Conservation (phyloP, 2,329 filamentous ascomycete genomes). For the Alternaria rosae region DNA sequence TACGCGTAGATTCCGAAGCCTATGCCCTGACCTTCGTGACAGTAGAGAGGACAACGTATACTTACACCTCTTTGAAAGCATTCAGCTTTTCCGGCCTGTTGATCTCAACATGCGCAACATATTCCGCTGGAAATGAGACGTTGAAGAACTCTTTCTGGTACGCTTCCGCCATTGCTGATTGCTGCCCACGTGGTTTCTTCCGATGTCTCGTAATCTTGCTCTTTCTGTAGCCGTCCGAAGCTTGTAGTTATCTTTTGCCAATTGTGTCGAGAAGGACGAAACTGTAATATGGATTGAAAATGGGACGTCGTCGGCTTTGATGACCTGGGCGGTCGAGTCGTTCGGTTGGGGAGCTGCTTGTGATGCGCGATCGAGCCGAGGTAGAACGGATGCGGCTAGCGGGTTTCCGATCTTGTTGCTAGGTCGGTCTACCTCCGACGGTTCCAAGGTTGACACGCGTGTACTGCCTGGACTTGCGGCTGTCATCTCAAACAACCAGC, state of each 20-base stretch:
- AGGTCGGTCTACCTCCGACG: no score
- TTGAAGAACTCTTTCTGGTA: constrained; percentile 72
- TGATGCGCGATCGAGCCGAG: constrained; percentile 8
- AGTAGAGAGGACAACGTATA: constrained; percentile 10
- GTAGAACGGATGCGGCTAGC: not conserved
- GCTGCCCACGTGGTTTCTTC: not conserved
- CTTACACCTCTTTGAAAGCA: constrained; percentile 75
- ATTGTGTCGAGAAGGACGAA: not conserved
- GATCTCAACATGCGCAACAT: constrained; percentile 91
- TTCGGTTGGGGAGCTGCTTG: constrained; percentile 19
- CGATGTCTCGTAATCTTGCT: constrained; percentile 14
- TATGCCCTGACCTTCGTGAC: rapidly evolving
- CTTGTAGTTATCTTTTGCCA: rapidly evolving
- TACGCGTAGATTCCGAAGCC: no score
- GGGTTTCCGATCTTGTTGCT: no score
- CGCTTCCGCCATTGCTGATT: constrained; percentile 34
- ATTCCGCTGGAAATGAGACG: constrained; percentile 72
- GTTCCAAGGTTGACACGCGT: no score
- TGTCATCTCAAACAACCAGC: no score
- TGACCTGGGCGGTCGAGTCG: constrained; percentile 26
- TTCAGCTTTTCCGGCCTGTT: constrained; percentile 88
- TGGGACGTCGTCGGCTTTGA: constrained; percentile 8
- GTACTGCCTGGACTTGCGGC: no score
- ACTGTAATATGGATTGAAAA: not conserved
- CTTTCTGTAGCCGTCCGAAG: not conserved